These are phyloP conservation scores for Fusarium annulatum DNA, from an alignment of 2,329 filamentous ascomycete species.

Conservation along the genomic window DNA sequence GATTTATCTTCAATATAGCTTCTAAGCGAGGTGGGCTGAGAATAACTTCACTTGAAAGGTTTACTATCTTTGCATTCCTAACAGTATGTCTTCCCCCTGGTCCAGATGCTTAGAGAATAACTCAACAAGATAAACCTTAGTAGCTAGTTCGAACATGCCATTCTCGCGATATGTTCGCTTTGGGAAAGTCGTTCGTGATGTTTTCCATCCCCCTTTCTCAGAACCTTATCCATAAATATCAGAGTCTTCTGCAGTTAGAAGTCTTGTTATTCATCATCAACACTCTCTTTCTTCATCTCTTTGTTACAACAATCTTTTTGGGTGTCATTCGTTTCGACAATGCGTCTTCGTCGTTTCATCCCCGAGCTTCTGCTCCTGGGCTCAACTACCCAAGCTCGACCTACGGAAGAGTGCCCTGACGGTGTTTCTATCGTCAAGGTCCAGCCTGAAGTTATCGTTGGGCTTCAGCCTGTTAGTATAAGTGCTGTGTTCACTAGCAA, in stretches of 20 bases:
- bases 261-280: not conserved
- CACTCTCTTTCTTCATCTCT: not conserved
- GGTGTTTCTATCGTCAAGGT: not conserved
- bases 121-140: not conserved
- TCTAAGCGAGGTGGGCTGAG: not conserved
- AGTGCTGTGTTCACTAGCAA: not conserved
- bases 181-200: not conserved
- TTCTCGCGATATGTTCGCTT: not conserved
- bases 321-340: not conserved
- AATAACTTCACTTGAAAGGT: not conserved
- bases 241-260: not conserved
- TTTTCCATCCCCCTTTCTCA: not conserved
- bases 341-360: not conserved
- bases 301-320: not conserved
- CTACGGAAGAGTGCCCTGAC: not conserved
- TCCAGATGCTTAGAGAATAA: no score
- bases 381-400: not conserved
- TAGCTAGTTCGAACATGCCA: not conserved
- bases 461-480: not conserved
- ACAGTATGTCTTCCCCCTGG: not conserved
- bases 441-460: slow-evolving; percentile 2
- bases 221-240: slow-evolving; percentile 1
- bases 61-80: not conserved
- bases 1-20: not conserved
- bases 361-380: not conserved